Conservation (phyloP, 2,329 filamentous ascomycete species). For the Fusarium sp. region DNA sequence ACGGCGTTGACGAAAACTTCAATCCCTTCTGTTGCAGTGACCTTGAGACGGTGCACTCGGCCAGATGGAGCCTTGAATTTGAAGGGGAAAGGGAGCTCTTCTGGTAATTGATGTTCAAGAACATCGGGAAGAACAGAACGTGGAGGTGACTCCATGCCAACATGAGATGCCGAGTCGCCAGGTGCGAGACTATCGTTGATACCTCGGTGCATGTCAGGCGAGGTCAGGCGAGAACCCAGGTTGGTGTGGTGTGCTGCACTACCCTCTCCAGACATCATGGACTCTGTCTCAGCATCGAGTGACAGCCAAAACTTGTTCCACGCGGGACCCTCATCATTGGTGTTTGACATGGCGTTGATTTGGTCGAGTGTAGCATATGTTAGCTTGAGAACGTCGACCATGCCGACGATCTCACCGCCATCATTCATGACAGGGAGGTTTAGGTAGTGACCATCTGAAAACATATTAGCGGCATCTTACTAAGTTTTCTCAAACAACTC, state of each 20-base stretch:
- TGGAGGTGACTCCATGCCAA: constrained; percentile 80
- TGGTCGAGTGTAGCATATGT: constrained; percentile 98
- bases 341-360: constrained; percentile 91
- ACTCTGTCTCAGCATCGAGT: constrained; percentile 93
- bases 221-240: constrained; percentile 77
- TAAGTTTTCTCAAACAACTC: constrained; percentile 49
- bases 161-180: constrained; percentile 93
- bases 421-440: constrained; percentile 99
- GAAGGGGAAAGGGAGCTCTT: constrained; percentile 90
- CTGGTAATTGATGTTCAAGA: constrained; percentile 62
- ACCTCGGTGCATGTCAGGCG: constrained; percentile 77
- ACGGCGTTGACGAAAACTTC: constrained; percentile 81
- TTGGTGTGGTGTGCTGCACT: constrained; percentile 75
- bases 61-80: constrained; percentile 99
- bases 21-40: constrained; percentile 82
- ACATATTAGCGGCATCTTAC: constrained; percentile 16
- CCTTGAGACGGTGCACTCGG: constrained; percentile 90
- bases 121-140: constrained; percentile 67
- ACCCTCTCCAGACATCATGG: constrained; percentile 91
- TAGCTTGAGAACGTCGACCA: constrained; percentile 98
- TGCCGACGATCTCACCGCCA: constrained; percentile 94
- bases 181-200: constrained; percentile 86
- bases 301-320: constrained; percentile 99
- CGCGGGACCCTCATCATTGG: constrained; percentile 87
- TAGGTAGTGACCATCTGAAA: constrained; percentile 91